A percentile compares a stretch with the other conserved stretches of the same genome.
These are phyloP conservation scores for Galium porrigens DNA, from an alignment of 305 asterid genomes.

Conservation along the genomic window DNA sequence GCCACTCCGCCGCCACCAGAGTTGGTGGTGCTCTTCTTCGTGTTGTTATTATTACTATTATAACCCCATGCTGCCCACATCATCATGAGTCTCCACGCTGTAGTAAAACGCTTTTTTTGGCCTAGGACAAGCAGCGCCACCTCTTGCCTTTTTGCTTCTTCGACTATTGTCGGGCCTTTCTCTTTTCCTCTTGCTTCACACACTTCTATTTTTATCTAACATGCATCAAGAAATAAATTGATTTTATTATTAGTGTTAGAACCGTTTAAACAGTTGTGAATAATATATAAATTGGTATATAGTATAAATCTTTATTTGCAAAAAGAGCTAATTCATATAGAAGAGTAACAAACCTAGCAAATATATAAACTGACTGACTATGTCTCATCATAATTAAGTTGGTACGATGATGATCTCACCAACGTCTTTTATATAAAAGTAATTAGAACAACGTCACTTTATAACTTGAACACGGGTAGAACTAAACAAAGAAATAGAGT, in stretches of 20 bases:
- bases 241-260: neutral
- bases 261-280: too few species aligned
- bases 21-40: neutral
- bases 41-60: neutral
- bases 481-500: too few species aligned
- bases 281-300: too few species aligned
- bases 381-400: too few species aligned
- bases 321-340: too few species aligned
- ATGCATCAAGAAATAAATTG: neutral
- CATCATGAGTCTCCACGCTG: slow-evolving; percentile 58
- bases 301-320: too few species aligned
- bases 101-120: slow-evolving; percentile 42
- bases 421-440: too few species aligned
- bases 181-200: slow-evolving; percentile 51
- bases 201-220: slow-evolving; percentile 40
- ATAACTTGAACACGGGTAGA: too few species aligned
- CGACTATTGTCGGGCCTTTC: slow-evolving; percentile 47
- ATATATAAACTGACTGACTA: too few species aligned
- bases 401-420: too few species aligned
- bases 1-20: slow-evolving; percentile 38
- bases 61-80: slow-evolving; percentile 44
- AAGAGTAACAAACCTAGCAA: too few species aligned
- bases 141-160: slow-evolving; percentile 40
- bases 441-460: too few species aligned
- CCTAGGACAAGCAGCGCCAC: slow-evolving; percentile 49